Evolutionary conservation across 1,284 basidiomycete genomes (phyloP).

Genomic region (Anthracocystis walkeri): DNA sequence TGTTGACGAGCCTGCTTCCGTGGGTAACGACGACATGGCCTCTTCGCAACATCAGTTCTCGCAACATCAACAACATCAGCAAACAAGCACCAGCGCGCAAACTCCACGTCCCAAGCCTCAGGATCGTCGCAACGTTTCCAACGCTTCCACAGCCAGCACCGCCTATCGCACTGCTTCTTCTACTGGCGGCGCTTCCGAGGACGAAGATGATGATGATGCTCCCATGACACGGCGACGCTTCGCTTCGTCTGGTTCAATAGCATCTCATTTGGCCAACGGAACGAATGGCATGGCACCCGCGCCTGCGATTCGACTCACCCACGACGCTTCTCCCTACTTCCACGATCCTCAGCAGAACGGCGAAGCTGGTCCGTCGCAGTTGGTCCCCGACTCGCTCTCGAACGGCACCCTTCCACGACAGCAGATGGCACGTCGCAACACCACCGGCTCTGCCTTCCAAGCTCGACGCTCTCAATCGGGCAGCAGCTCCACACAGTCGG

Average conservation of each 20-base stretch:
- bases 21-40: not conserved
- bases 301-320: slow-evolving; percentile 47
- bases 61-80: slow-evolving; percentile 4
- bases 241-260: slow-evolving; percentile 25
- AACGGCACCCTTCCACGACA: slow-evolving; percentile 33
- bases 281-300: slow-evolving; percentile 12
- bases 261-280: slow-evolving; percentile 19
- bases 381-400: not conserved
- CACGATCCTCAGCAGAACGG: slow-evolving; percentile 20
- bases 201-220: slow-evolving; percentile 23
- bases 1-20: slow-evolving; percentile 24
- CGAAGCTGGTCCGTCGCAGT: slow-evolving; percentile 18
- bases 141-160: slow-evolving; percentile 45
- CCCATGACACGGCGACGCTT: slow-evolving; percentile 26
- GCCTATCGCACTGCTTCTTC: slow-evolving; percentile 50
- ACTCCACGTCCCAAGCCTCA: slow-evolving; percentile 16
- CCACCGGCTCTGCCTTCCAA: slow-evolving; percentile 53
- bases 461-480: slow-evolving; percentile 36
- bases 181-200: slow-evolving; percentile 22
- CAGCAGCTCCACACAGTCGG: slow-evolving; percentile 28
- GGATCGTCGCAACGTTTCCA: slow-evolving; percentile 39
- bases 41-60: slow-evolving; percentile 19
- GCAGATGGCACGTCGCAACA: slow-evolving; percentile 50
- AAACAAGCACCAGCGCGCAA: slow-evolving; percentile 1
- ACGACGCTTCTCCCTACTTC: slow-evolving; percentile 41